Base-by-base conservation (phyloP, 495 filamentous ascomycete genomes). In the Penicillium lividum region DNA sequence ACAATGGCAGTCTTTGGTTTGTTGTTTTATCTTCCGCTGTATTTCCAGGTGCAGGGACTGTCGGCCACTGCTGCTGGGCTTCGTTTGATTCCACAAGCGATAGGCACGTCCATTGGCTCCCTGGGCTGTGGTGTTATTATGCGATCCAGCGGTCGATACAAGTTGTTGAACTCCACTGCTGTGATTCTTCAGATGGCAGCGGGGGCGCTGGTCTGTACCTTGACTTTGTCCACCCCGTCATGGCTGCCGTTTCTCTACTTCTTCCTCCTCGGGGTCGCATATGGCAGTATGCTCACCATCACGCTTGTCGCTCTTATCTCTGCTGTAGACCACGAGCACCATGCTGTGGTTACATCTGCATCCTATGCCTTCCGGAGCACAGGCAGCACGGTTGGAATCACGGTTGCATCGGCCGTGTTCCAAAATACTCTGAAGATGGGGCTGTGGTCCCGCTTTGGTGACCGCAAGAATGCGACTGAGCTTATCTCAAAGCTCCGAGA, bases 281-380 rank as follows among this genome's bases (percentile, higher is more conserved):
- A 94, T 49, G 89, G 90, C 18, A 87, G 84, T 46, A 89, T 89
- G 74, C 79, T 97, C 34, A 95, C 90, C 10, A 79, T 91, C 31
- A 92, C 87, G 0, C 76, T 96, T 31, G 80, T 96, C 10, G 87
- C 89, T 0, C 84, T 91, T 47, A 89, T 97, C 31, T 84, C 89
- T 5, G 86, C 91, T 0, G 91, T 96, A 29, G 86, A 89, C 47
- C 90, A 93, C 68, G 76, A 87, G 7, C 79, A 93, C 55, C 93
- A 96, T 66, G 92, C 93, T 7, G 88, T 94, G 36, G 84, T 92
- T 57, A 96, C 92, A 3, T 91, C 89, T 0, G 88, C 89, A 3
- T 91, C 86, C 0, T 96, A 91, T 62, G 88, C 88, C 3, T 93
- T 92, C 70, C 85, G 90, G 33, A 88, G 86, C 13, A 91, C 92